Base-by-base conservation (phyloP, 306 rosid genomes). In the Purshia tridentata region DNA sequence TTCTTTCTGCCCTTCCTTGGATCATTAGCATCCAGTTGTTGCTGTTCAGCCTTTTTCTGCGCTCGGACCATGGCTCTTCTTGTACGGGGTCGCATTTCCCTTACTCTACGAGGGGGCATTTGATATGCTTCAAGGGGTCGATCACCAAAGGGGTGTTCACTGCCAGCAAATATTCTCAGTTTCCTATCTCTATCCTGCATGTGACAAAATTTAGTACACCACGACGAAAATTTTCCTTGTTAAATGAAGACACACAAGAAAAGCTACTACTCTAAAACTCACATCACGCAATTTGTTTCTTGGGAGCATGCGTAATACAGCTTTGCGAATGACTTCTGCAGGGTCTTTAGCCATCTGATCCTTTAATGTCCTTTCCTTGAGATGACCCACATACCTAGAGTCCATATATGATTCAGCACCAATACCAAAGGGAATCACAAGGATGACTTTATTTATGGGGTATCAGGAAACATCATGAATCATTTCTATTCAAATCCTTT, bases 291-390 rank as follows among this genome's bases (percentile, higher is more conserved):
- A 63, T 82, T 94, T 94, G 85, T 94, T 94, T 87, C 88, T 86
- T 5, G 96, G 98, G 67, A 94, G 88, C 98, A 94, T 94, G 67
- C 98, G 98, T 47, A 87, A 65, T 51, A 94, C 88, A 73, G 98
- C 98, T 89, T 91, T 94, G 79, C 94, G 95, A 60, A 94, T 91
- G 46, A 91, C 98, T 73, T 94, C 98, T 12, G 98, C 88, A 16
- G 98, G 97, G 72, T 94, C 98, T 76, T 88, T 89, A 65, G 81
- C 86, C 89, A 94, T 77, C 88, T 94, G 97, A 75, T 89, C 97
- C 85, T 89, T 89, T 69, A 91, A 81, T 55, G 70, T 89, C 81
- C 98, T 89, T 85, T 89, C 73, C 90, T 91, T 94, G 76, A 94
- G 90, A 77, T 88, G 78, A 64, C 98, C 98, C 19, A 91, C 77